phyloP scores from a whole-genome alignment of 768 basidiomycete genomes.

The Cystoderma amianthinum region DNA sequence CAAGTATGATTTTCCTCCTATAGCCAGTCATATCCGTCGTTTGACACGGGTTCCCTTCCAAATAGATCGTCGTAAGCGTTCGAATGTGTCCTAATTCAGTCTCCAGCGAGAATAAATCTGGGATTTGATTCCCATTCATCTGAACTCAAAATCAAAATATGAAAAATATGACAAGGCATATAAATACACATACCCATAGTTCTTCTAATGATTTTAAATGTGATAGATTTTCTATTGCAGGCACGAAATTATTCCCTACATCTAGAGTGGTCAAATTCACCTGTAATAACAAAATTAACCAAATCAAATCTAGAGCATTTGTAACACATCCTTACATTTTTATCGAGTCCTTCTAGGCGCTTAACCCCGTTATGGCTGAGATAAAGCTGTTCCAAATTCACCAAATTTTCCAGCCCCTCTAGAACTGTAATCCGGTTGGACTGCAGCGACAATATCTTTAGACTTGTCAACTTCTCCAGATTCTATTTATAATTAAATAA shows the following conservation, averaged over 20 bases:
- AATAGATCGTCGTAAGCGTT: conserved; percentile 81
- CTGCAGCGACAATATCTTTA: conserved; percentile 85
- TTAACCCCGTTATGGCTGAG: conserved; percentile 90
- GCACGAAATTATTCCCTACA: conserved; percentile 78
- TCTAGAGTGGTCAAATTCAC: conserved; percentile 79
- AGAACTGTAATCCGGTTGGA: conserved; percentile 90
- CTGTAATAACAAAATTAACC: conserved; percentile 19
- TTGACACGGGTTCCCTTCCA: conserved; percentile 95
- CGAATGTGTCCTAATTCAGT: conserved; percentile 52
- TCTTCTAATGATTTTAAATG: conserved; percentile 80
- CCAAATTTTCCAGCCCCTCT: conserved; percentile 70
- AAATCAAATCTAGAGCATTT: not conserved
- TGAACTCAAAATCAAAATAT: conserved; percentile 21
- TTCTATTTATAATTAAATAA: conserved; percentile 37
- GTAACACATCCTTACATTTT: conserved; percentile 52
- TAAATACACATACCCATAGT: conserved; percentile 70
- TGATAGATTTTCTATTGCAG: conserved; percentile 72
- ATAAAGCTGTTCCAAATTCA: conserved; percentile 82
- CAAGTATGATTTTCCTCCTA: conserved; percentile 83
- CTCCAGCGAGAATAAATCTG: conserved; percentile 61
- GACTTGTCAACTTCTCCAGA: conserved; percentile 56
- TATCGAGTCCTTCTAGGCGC: conserved; percentile 76
- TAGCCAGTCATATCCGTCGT: conserved; percentile 69
- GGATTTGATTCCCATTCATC: conserved; percentile 86
- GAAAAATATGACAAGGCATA: not conserved